Percentiles rank a stretch among this genome's conserved stretches.
Evolutionary conservation across 1,139 yeast genomes (phyloP).

Genomic region (Sugiyamaella neomexicana): DNA sequence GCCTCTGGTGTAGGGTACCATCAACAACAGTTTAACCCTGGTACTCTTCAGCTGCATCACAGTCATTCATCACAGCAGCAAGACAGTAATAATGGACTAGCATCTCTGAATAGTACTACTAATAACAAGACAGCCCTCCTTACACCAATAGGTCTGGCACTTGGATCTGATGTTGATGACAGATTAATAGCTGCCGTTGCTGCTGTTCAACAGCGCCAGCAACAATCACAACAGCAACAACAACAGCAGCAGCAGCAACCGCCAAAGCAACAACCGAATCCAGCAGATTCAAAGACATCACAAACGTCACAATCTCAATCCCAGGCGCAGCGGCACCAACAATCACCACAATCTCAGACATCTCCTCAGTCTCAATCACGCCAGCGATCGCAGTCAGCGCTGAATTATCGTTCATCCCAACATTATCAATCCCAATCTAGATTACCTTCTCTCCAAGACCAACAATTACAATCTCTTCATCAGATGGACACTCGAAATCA

Average conservation of each 20-base stretch:
- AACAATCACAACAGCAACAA: neutral
- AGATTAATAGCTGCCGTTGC: constrained; percentile 69
- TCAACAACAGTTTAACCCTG: constrained; percentile 12
- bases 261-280: neutral
- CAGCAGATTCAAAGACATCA: neutral
- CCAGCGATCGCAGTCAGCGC: constrained; percentile 3
- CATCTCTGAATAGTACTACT: neutral
- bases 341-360: neutral
- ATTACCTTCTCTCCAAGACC: constrained; percentile 5
- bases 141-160: constrained; percentile 35
- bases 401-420: neutral
- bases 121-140: neutral
- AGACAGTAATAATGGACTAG: neutral
- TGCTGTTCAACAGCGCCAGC: constrained; percentile 45
- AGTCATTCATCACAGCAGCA: neutral
- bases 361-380: constrained; percentile 6
- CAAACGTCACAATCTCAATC: neutral
- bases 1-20: constrained; percentile 5
- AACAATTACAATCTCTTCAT: constrained; percentile 4
- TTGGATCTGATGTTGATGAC: constrained; percentile 49
- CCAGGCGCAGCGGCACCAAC: neutral
- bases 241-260: neutral
- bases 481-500: constrained; percentile 1
- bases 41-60: constrained; percentile 19
- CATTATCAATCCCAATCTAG: constrained; percentile 16